Percentiles rank a stretch among this genome's conserved stretches.
phyloP scores from a whole-genome alignment of 75 land plant genomes.

The Cryptomeria japonica region DNA sequence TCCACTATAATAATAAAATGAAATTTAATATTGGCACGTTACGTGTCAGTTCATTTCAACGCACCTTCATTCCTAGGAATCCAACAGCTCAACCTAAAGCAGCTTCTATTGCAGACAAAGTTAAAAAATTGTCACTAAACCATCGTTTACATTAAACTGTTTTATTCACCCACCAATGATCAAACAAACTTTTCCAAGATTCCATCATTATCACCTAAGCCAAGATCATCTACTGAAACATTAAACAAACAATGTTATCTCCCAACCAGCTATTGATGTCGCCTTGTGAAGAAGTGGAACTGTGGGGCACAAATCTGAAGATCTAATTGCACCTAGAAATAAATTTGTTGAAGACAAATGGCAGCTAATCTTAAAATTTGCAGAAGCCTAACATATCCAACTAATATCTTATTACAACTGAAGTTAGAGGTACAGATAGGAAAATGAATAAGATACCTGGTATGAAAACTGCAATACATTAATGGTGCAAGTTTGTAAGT shows the following conservation, averaged over 20 bases:
- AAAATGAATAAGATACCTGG: neutral
- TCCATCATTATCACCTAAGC: neutral
- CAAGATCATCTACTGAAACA: neutral
- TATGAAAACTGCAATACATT: neutral
- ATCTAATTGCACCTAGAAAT: neutral
- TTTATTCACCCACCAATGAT: neutral
- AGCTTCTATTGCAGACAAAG: neutral
- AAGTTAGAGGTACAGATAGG: neutral
- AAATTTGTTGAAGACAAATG: neutral
- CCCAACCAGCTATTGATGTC: neutral
- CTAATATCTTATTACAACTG: neutral
- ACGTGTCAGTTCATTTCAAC: neutral
- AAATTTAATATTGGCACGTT: neutral
- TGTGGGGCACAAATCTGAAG: neutral
- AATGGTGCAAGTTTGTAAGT: neutral
- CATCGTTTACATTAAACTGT: neutral
- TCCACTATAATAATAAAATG: too few species aligned
- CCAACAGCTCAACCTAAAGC: neutral
- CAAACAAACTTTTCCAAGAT: neutral
- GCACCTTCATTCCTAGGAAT: neutral
- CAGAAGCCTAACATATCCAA: neutral
- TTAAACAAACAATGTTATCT: neutral
- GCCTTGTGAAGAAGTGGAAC: neutral
- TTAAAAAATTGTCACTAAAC: neutral
- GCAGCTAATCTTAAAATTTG: neutral